Conservation (phyloP, 257 asterid genomes). For the Nicotiana undulata region DNA sequence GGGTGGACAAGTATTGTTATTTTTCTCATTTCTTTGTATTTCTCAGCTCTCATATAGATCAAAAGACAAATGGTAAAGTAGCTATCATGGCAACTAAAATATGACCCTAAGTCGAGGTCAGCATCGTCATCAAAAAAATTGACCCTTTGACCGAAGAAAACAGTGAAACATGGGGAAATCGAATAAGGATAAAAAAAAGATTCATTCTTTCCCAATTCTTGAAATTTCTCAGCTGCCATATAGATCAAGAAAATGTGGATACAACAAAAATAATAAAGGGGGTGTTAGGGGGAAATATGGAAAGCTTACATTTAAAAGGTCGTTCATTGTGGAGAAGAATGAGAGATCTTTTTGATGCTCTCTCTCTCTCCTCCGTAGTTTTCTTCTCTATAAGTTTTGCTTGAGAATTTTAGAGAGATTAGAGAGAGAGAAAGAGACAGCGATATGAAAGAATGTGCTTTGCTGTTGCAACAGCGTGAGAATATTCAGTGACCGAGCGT, state of each 20-base stretch:
- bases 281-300: neutral
- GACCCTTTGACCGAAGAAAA: neutral
- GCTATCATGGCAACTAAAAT: neutral
- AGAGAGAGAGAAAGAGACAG: slow-evolving; percentile 8
- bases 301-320: slow-evolving; percentile 6
- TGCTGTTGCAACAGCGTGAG: slow-evolving; percentile 5
- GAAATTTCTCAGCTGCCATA: neutral
- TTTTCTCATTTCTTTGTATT: neutral
- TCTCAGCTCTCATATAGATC: neutral
- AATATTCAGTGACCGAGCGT: slow-evolving; percentile 12
- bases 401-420: neutral
- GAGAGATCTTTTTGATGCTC: neutral
- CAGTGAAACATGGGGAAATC: neutral
- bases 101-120: neutral
- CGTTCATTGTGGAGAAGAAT: neutral
- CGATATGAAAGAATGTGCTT: slow-evolving; percentile 13
- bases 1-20: neutral
- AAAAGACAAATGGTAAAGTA: neutral
- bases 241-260: slow-evolving; percentile 3
- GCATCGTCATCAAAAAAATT: no score
- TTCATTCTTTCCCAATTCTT: neutral
- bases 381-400: neutral
- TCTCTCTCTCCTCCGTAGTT: neutral
- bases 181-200: neutral
- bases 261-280: neutral